Evolutionary conservation across 257 asterid species (phyloP).

Genomic region (Paraleonurus japonicus): DNA sequence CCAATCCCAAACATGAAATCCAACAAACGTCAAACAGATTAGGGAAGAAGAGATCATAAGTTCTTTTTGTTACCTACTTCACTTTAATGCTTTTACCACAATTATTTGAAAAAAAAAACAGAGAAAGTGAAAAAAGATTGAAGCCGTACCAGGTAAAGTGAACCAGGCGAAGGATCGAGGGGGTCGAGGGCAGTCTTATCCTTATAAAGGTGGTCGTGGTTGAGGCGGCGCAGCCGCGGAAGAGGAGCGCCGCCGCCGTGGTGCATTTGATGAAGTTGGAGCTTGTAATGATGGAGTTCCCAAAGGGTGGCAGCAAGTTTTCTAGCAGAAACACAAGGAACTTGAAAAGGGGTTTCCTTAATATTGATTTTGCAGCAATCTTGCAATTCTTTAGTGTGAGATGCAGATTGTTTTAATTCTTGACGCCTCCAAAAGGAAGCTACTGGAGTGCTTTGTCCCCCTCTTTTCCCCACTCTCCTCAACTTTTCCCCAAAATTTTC

Average conservation of each 20-base stretch:
- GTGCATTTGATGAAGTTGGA: constrained; percentile 56
- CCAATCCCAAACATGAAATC: background rate
- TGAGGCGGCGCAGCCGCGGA: constrained; percentile 66
- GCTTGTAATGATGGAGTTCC: constrained; percentile 68
- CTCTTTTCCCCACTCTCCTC: constrained; percentile 71
- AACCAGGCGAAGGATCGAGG: constrained; percentile 64
- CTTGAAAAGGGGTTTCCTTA: constrained; percentile 23
- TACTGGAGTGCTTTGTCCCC: constrained; percentile 81
- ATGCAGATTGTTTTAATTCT: constrained; percentile 19
- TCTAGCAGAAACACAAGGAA: constrained; percentile 63
- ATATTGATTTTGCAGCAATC: constrained; percentile 10
- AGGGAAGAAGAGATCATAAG: background rate
- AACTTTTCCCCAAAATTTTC: constrained; percentile 79
- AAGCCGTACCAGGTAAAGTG: constrained; percentile 64
- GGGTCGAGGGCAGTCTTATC: constrained; percentile 39
- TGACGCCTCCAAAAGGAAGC: constrained; percentile 64
- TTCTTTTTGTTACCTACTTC: background rate
- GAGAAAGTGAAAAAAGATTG: background rate
- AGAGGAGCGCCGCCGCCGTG: constrained; percentile 43
- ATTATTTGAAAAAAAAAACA: background rate
- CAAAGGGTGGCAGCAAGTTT: constrained; percentile 84
- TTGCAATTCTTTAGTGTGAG: constrained; percentile 22
- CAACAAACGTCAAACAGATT: background rate
- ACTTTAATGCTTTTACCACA: background rate
- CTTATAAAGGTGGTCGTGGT: constrained; percentile 43